Conservation (phyloP, 2,329 filamentous ascomycete species). For the Stemphylium lycopersici region DNA sequence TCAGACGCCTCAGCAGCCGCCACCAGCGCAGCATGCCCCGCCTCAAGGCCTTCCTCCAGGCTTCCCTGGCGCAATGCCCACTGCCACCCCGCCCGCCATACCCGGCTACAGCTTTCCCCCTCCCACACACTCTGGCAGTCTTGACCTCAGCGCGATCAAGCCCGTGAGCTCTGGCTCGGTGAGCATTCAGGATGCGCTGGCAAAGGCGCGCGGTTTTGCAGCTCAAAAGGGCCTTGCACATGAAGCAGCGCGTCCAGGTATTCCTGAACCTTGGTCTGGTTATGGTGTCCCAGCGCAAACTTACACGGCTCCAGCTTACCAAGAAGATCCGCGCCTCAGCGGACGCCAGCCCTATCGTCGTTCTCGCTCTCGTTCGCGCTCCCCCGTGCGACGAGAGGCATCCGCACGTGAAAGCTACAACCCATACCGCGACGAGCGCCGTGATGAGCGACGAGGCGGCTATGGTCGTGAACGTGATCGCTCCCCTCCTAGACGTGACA, state of each 20-base stretch:
- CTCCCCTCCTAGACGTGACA: conserved; percentile 65
- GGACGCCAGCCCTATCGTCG: conserved; percentile 63
- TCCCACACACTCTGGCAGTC: conserved; percentile 73
- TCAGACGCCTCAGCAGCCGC: conserved; percentile 53
- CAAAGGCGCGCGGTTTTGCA: conserved; percentile 81
- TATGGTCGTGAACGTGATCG: conserved; percentile 76
- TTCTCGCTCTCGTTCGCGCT: conserved; percentile 72
- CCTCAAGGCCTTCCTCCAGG: conserved; percentile 52
- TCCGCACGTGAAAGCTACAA: conserved; percentile 77
- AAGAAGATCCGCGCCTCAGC: conserved; percentile 57
- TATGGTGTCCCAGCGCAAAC: conserved; percentile 35
- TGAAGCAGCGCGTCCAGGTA: conserved; percentile 51
- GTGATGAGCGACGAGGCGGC: conserved; percentile 66
- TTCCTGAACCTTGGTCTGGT: conserved; percentile 53
- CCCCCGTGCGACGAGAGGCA: conserved; percentile 64
- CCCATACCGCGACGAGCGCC: conserved; percentile 84
- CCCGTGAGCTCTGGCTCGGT: conserved; percentile 81
- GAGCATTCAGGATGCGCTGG: conserved; percentile 82
- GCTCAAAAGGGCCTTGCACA: conserved; percentile 74
- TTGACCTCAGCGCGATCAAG: conserved; percentile 81
- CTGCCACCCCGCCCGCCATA: conserved; percentile 50
- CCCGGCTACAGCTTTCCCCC: conserved; percentile 64
- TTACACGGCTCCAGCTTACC: conserved; percentile 47
- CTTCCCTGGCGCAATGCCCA: conserved; percentile 52
- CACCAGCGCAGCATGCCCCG: conserved; percentile 49